Evolutionary conservation across 805 yeast genomes (phyloP), one percentile per base, ranked within the genome.

Genomic region (Priceomyces melissophilus): DNA sequence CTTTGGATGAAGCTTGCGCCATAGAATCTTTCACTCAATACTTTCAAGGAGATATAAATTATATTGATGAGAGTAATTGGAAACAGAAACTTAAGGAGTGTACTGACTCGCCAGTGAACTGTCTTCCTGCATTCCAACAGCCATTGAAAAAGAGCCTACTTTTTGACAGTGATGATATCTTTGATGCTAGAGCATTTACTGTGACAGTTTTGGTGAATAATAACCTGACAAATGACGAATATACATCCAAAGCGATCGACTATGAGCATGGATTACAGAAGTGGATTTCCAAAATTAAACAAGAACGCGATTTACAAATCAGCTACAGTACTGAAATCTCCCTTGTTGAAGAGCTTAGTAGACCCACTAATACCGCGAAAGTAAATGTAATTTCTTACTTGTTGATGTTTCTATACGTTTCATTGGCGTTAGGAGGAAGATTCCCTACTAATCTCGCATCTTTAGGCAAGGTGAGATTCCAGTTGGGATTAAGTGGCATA

Each of bases 21-120:
- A 70, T 91, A 7, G 93, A 91, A 57, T 87, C 96, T 1, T 81
- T 87, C 45, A 83, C 96, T 0, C 96, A 89, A 56, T 91, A 90
- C 57, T 90, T 88, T 58, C 73, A 73, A 26, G 95, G 93, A 1
- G 75, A 77, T 33, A 61, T 84, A 3, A 52, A 52, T 12, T 61
- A 66, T 30, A 58, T 83, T 4, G 71, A 76, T 6, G 76, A 77
- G 30, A 52, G 50, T 1, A 65, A 65, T 15, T 91, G 96, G 96
- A 56, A 68, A 31, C 47, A 54, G 2, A 66, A 75, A 39, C 55
- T 91, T 9, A 53, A 68, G 39, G 55, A 62, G 3, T 91, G 99
- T 57, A 73, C 93, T 0, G 69, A 74, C 13, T 78, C 87, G 1
- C 98, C 98, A 0, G 97, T 91, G 1, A 82, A 78, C 47, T 91